A percentile compares a stretch with the other conserved stretches of the same genome.
Conservation (phyloP, 176 grass and related monocot genomes). For the Juncus effusus region DNA sequence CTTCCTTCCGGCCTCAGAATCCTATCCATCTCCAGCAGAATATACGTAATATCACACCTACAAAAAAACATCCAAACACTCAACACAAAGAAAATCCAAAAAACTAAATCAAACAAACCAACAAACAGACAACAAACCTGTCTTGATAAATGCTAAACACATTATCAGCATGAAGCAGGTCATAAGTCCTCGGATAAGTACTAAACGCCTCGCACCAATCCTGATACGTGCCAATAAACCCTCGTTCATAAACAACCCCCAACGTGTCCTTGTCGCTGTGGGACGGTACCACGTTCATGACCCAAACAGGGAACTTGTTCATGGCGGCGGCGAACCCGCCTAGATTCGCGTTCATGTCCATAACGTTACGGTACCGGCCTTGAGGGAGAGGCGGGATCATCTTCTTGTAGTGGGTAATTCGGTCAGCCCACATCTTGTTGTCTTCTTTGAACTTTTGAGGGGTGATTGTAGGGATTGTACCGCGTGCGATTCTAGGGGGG, state of each 20-base stretch:
- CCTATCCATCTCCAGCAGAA: conserved; percentile 98
- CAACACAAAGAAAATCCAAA: not conserved
- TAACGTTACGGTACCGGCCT: conserved; percentile 76
- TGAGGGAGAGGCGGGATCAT: conserved; percentile 45
- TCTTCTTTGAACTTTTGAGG: conserved; percentile 78
- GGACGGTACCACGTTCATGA: conserved; percentile 81
- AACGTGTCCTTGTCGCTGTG: conserved; percentile 66
- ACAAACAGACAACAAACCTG: conserved; percentile 39
- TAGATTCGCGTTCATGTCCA: conserved; percentile 96
- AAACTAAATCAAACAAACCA: not conserved
- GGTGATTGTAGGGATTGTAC: conserved; percentile 62
- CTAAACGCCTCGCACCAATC: conserved; percentile 98
- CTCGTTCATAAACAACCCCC: conserved; percentile 72
- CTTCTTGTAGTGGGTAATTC: conserved; percentile 57
- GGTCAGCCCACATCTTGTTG: conserved; percentile 72
- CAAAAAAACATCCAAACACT: conserved; percentile 11
- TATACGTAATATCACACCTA: conserved; percentile 85
- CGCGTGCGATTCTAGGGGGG: conserved; percentile 77
- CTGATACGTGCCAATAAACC: conserved; percentile 92
- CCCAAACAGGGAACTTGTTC: conserved; percentile 69
- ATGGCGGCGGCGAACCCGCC: conserved; percentile 75
- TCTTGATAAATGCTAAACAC: conserved; percentile 92
- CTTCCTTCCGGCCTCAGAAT: conserved; percentile 86
- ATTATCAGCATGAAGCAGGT: conserved; percentile 83
- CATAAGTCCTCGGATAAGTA: conserved; percentile 94